phyloP scores from a whole-genome alignment of 306 rosid species.

The Carpinus fangiana region DNA sequence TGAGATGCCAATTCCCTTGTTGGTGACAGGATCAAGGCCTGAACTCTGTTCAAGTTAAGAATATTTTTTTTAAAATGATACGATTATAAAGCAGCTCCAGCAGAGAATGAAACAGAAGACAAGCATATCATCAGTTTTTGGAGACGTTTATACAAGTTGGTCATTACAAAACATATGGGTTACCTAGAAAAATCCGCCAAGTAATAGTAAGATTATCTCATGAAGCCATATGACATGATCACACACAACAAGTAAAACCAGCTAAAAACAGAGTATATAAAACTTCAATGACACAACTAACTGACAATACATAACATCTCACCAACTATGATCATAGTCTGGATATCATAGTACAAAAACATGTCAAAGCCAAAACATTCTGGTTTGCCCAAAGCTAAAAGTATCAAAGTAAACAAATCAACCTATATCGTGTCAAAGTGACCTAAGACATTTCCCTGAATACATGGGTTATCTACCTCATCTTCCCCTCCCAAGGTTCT shows the following conservation, averaged over 20 bases:
- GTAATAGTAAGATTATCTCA: background rate
- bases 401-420: background rate
- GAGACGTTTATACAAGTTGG: background rate
- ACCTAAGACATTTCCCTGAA: background rate
- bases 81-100: background rate
- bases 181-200: background rate
- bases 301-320: too few relatives aligned
- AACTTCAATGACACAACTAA: background rate
- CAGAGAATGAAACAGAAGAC: background rate
- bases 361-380: too few relatives aligned
- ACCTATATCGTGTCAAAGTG: background rate
- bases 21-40: constrained; percentile 88
- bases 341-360: too few relatives aligned
- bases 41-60: constrained; percentile 53
- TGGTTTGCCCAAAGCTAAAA: too few relatives aligned
- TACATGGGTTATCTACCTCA: background rate
- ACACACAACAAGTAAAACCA: background rate
- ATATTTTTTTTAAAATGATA: background rate
- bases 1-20: constrained; percentile 96
- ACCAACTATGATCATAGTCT: too few relatives aligned
- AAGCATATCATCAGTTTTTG: background rate
- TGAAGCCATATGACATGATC: background rate
- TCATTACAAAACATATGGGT: background rate
- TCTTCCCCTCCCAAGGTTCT: background rate
- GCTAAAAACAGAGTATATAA: background rate